Evolutionary conservation across 306 rosid genomes (phyloP), one percentile per base, ranked within the genome.

Genomic region (Senna tora): DNA sequence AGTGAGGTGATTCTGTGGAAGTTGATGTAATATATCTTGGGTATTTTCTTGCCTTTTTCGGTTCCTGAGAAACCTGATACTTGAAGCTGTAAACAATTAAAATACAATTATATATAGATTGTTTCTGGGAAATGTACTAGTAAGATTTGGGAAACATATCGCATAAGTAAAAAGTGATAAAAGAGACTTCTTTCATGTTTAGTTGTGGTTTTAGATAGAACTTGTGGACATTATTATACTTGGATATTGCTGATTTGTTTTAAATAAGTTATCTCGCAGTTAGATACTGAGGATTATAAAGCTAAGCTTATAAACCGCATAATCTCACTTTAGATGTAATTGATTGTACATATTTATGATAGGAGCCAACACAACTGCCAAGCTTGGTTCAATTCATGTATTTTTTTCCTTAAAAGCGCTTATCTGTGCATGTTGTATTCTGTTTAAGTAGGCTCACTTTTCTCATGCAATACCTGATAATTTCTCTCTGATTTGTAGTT

Each of bases 401-500:
- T 13, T 13, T 11, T 34, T 74, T 67, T n/a, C 51, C 41, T 16
- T 9, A 13, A 51, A 47, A 39, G 43, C 61, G 59, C 21, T 32
- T 1, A 39, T 75, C 69, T 17, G n/a, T 20, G n/a, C 16, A 13
- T 75, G 67, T 39, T 69, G 47, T 20, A 33, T 49, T 2, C 47
- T 69, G 46, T 74, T 65, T 55, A 14, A 41, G 32, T 73, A 17
- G 12, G 43, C 4, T 38, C 22, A 11, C 43, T n/a, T 55, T 55
- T 57, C 14, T 68, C n/a, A 2, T 76, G 25, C 43, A 7, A n/a
- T 54, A 15, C 55, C 45, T 69, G 22, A 22, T 39, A 47, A 69
- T 59, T 67, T 65, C 38, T 72, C 6, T 65, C 75, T 33, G 63
- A 52, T 60, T 58, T 71, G 65, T 88, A 89, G 97, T 70, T 81